Base-by-base conservation (phyloP, 2,329 filamentous ascomycete genomes). In the Pseudogymnoascus sp. region DNA sequence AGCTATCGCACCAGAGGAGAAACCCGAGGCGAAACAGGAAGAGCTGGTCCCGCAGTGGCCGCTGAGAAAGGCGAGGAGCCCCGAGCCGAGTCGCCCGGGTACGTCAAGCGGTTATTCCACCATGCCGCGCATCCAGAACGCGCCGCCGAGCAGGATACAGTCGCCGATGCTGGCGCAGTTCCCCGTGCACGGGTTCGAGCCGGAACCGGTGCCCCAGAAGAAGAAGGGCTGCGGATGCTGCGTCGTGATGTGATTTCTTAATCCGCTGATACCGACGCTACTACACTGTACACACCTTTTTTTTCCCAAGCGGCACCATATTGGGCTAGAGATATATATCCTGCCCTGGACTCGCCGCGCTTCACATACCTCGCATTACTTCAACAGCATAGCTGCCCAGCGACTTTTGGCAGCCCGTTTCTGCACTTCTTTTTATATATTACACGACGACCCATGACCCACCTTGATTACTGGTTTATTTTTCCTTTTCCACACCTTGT, bases 81-180 rank as follows among this genome's bases (percentile, higher is more conserved):
- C 81, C 14, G 77, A 76, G 4, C 72, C 77, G 61, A 80, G 77
- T 63, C 75, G 78, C 16, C 75, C 78, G 5, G 78, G 77, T 10
- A 83, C 82, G 14, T 66, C 70, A 11, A 71, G 71, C 51, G 68
- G 70, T 3, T 87, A 87, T 71, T 86, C 85, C 40, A 86, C 84
- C 14, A 86, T 86, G 79, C 84, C 84, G 42, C 85, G 78, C 73
- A 86, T 86, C 45, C 76, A 76, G 57, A 81, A 81, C 61, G 75
- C 74, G 64, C 69, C 70, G 65, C 69, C 70, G 65, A 69, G 68
- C 18, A 66, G 69, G 3, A 67, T 67, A 26, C 66, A 67, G 14
- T 60, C 62, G 4, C 42, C 42, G 21, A 76, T 39, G 73, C 79
- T 34, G 73, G 75, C 12, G 70, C 73, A 2, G 72, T 51, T 61